phyloP scores from a whole-genome alignment of 177 flowering plant species.

The Vitis hybrid region DNA sequence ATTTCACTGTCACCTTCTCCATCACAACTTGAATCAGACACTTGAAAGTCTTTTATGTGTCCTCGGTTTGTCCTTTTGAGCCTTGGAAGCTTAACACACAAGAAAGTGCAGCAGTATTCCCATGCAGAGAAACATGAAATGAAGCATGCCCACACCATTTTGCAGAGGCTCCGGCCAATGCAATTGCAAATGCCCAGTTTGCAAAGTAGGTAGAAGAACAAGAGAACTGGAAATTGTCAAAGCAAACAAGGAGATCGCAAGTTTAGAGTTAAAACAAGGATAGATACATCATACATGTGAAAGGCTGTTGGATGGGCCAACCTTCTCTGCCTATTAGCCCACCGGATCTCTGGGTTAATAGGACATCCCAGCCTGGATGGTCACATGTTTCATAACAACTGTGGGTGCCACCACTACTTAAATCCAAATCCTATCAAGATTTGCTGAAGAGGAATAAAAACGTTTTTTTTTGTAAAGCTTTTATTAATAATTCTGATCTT shows the following conservation, averaged over 20 bases:
- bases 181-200: slow-evolving; percentile 46
- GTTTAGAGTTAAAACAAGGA: neutral
- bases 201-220: slow-evolving; percentile 45
- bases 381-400: no score
- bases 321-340: no score
- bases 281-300: no score
- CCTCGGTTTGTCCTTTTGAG: slow-evolving; percentile 21
- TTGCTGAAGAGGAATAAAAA: no score
- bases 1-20: slow-evolving; percentile 15
- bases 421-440: no score
- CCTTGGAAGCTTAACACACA: slow-evolving; percentile 23
- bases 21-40: slow-evolving; percentile 7
- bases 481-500: no score
- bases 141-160: slow-evolving; percentile 36
- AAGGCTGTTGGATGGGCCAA: no score
- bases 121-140: slow-evolving; percentile 29
- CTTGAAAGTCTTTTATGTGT: slow-evolving; percentile 21
- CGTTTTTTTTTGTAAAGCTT: no score
- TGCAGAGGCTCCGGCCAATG: slow-evolving; percentile 31
- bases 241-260: slow-evolving; percentile 1
- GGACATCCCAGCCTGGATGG: no score
- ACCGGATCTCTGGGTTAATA: no score
- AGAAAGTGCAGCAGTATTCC: slow-evolving; percentile 39
- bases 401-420: no score
- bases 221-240: slow-evolving; percentile 38